These are phyloP conservation scores for Penicillium oxalicum DNA, from an alignment of 2,329 filamentous ascomycete genomes.

Conservation along the genomic window DNA sequence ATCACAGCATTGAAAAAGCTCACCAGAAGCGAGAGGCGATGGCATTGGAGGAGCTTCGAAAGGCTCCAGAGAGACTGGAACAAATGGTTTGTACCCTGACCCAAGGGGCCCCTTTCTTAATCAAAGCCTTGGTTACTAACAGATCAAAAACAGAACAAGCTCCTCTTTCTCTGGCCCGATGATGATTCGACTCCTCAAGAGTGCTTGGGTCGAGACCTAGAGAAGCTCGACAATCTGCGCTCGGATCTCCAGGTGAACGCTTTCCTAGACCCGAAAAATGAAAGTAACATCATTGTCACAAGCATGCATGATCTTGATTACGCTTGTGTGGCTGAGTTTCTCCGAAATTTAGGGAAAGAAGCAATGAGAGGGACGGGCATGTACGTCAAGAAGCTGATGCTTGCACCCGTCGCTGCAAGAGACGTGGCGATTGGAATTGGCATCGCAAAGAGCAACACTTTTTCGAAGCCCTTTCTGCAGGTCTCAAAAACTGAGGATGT, in stretches of 20 bases:
- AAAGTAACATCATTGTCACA: constrained; percentile 28
- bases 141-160: background rate
- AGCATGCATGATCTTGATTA: constrained; percentile 28
- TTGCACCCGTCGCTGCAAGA: background rate
- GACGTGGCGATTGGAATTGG: background rate
- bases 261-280: constrained; percentile 29
- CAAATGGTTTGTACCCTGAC: background rate
- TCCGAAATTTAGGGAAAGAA: constrained; percentile 27
- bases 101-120: background rate
- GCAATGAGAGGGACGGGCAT: constrained; percentile 23
- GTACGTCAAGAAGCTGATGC: constrained; percentile 20
- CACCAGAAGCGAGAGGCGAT: background rate
- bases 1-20: background rate
- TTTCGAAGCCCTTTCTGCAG: background rate
- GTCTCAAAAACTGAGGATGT: background rate
- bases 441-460: background rate
- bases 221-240: constrained; percentile 43
- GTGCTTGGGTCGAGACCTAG: constrained; percentile 37
- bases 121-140: no score
- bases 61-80: background rate
- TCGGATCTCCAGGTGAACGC: constrained; percentile 37
- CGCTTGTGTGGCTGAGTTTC: constrained; percentile 30
- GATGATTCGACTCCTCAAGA: constrained; percentile 38
- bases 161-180: constrained; percentile 35
- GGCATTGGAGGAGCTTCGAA: background rate